These are phyloP conservation scores for Lophium mytilinum DNA, from an alignment of 495 filamentous ascomycete species.

Conservation along the genomic window DNA sequence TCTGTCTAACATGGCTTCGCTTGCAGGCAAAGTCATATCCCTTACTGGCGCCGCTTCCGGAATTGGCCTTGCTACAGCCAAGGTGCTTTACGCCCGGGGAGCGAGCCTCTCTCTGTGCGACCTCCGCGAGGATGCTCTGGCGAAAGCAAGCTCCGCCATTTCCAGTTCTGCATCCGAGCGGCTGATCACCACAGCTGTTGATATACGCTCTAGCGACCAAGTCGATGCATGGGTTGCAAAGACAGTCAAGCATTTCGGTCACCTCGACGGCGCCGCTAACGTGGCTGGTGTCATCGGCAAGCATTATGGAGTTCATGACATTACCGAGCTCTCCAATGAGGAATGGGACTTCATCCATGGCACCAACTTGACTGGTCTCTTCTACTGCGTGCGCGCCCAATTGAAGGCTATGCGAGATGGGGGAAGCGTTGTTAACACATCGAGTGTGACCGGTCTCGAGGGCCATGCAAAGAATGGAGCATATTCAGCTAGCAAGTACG, in stretches of 20 bases:
- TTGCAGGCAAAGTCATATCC: conserved; percentile 8
- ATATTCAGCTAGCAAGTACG: conserved; percentile 52
- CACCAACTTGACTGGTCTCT: conserved; percentile 32
- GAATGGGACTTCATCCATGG: conserved; percentile 28
- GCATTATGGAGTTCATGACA: conserved; percentile 8
- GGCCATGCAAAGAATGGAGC: conserved; percentile 43
- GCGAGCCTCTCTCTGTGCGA: conserved; percentile 11
- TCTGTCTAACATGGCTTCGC: neutral
- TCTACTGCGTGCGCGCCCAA: conserved; percentile 25
- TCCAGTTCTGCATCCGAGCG: too few relatives aligned
- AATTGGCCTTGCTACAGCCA: conserved; percentile 15
- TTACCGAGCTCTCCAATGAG: conserved; percentile 32
- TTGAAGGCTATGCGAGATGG: conserved; percentile 3
- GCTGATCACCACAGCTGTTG: neutral
- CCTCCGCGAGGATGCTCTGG: neutral
- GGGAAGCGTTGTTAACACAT: conserved; percentile 49
- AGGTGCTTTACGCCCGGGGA: conserved; percentile 10
- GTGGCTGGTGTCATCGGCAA: conserved; percentile 45
- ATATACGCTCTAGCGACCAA: conserved; percentile 5
- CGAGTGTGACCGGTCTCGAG: conserved; percentile 45
- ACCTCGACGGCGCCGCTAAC: conserved; percentile 51
- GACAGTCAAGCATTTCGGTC: conserved; percentile 23
- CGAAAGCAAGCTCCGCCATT: neutral
- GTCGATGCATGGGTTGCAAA: conserved; percentile 8
- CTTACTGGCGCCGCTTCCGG: conserved; percentile 13